Evolutionary conservation across 257 asterid species (phyloP).

Genomic region (Jaltomata sinuosa): DNA sequence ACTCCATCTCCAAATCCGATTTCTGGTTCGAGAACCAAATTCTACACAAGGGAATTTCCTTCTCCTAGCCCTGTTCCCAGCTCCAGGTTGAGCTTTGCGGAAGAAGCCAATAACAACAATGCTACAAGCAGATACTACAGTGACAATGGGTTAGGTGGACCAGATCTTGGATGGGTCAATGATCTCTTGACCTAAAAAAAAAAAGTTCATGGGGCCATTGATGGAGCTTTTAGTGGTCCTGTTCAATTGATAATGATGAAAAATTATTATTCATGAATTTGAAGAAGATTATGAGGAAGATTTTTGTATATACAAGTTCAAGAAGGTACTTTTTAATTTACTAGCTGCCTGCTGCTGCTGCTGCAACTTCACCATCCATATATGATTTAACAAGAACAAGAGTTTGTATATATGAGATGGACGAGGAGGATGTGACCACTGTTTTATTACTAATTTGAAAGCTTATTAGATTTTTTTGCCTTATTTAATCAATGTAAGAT

Average conservation of each 20-base stretch:
- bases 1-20: conserved; percentile 23
- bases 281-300: background rate
- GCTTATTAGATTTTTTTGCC: background rate
- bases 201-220: background rate
- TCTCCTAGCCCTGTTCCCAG: background rate
- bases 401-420: conserved; percentile 12
- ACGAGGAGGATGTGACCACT: background rate
- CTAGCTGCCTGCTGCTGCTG: too few relatives aligned
- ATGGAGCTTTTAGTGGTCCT: background rate
- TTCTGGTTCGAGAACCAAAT: conserved; percentile 10
- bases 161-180: conserved; percentile 93
- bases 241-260: background rate
- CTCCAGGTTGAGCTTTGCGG: conserved; percentile 30
- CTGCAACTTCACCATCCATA: conserved; percentile 12
- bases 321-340: background rate
- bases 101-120: conserved; percentile 8
- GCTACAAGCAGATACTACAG: conserved; percentile 12
- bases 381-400: background rate
- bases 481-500: background rate
- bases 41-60: conserved; percentile 18
- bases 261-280: background rate
- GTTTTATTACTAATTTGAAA: background rate
- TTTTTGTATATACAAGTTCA: conserved; percentile 20
- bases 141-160: conserved; percentile 41
- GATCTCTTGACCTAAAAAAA: conserved; percentile 66